A percentile compares a stretch with the other conserved stretches of the same genome.
Conservation (phyloP, 2,329 filamentous ascomycete species). For the Neofusicoccum kwambonambiense region DNA sequence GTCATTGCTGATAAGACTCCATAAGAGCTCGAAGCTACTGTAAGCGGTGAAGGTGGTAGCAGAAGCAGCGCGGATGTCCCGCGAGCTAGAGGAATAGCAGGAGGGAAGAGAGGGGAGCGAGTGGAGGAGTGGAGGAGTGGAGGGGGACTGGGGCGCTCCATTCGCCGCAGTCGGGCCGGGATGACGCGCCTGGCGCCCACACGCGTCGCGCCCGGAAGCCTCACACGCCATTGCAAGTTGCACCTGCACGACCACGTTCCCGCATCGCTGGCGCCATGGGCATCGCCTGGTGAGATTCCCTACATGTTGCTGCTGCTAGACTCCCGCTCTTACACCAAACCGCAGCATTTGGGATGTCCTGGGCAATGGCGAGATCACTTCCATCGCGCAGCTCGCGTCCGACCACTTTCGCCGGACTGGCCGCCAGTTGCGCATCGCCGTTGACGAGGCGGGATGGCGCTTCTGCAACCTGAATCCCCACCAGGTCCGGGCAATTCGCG, state of each 20-base stretch:
- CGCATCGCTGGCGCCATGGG: conserved; percentile 13
- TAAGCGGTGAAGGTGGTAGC: too few species aligned
- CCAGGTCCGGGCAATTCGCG: conserved; percentile 36
- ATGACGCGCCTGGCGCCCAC: neutral
- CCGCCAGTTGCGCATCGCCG: conserved; percentile 41
- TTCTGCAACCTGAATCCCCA: conserved; percentile 42
- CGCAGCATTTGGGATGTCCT: conserved; percentile 39
- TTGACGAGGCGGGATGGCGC: conserved; percentile 46
- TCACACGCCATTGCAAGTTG: neutral
- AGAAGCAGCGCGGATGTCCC: neutral
- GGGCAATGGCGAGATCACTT: conserved; percentile 34
- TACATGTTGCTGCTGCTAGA: neutral
- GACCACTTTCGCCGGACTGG: conserved; percentile 35
- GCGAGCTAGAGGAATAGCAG: too few species aligned
- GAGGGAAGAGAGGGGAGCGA: neutral
- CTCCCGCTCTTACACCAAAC: neutral
- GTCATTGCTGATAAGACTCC: too few species aligned
- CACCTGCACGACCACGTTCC: neutral
- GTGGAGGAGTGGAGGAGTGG: neutral
- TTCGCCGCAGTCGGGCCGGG: neutral
- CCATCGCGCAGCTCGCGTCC: conserved; percentile 39
- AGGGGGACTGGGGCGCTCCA: neutral
- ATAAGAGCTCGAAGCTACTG: too few species aligned
- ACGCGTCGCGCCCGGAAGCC: neutral
- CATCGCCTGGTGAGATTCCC: conserved; percentile 16